These are phyloP conservation scores for Colletotrichum falcatum DNA, from an alignment of 2,329 filamentous ascomycete species.

Conservation along the genomic window DNA sequence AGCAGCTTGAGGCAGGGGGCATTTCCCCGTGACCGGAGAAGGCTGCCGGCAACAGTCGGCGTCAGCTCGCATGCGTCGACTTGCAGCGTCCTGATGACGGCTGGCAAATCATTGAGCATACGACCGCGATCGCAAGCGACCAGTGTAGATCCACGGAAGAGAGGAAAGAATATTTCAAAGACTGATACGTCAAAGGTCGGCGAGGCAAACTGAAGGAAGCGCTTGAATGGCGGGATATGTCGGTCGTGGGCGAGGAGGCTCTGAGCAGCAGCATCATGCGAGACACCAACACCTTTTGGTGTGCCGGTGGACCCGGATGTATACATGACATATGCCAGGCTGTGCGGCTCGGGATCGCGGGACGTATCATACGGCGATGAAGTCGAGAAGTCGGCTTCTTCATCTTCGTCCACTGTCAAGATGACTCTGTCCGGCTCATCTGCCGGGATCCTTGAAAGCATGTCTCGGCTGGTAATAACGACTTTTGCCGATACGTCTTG, in stretches of 20 bases:
- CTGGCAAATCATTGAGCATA: slow-evolving; percentile 81
- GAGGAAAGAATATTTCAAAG: slow-evolving; percentile 93
- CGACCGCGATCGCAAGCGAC: slow-evolving; percentile 75
- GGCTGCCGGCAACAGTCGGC: slow-evolving; percentile 84
- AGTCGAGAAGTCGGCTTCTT: neutral
- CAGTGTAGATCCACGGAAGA: slow-evolving; percentile 79
- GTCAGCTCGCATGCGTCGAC: slow-evolving; percentile 91
- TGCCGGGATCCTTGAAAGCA: slow-evolving; percentile 55
- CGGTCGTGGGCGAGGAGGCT: slow-evolving; percentile 84
- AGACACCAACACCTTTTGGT: slow-evolving; percentile 88
- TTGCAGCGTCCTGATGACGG: slow-evolving; percentile 70
- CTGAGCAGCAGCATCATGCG: slow-evolving; percentile 84
- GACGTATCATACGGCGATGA: neutral
- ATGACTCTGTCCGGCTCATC: slow-evolving; percentile 48
- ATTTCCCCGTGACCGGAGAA: slow-evolving; percentile 74
- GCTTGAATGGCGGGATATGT: slow-evolving; percentile 79
- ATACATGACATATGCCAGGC: slow-evolving; percentile 90
- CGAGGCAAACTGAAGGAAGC: slow-evolving; percentile 92
- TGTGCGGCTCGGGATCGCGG: slow-evolving; percentile 43
- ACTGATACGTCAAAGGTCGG: slow-evolving; percentile 95
- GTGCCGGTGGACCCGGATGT: slow-evolving; percentile 91
- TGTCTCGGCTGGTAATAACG: slow-evolving; percentile 71
- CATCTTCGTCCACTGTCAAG: slow-evolving; percentile 52
- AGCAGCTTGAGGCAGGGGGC: slow-evolving; percentile 78
- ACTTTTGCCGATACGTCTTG: slow-evolving; percentile 79